Evolutionary conservation across 2,329 filamentous ascomycete genomes (phyloP).

Genomic region (Aspergillus hiratsukae): DNA sequence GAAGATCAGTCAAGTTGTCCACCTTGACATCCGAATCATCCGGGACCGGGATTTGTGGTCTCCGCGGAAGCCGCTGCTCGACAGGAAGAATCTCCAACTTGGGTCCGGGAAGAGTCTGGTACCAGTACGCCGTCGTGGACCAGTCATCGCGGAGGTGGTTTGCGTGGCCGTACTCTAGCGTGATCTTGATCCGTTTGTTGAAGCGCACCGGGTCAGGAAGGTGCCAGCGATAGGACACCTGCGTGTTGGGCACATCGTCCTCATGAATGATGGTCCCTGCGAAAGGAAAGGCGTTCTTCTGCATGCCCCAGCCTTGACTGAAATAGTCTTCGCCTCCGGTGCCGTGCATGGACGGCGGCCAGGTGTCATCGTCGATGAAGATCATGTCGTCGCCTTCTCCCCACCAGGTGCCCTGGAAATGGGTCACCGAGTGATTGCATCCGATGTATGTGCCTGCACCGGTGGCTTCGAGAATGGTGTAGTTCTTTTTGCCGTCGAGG

Average conservation of each 20-base stretch:
- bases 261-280: conserved; percentile 32
- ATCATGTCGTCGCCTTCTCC: conserved; percentile 36
- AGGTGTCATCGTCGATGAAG: conserved; percentile 34
- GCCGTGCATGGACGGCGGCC: conserved; percentile 33
- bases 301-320: conserved; percentile 34
- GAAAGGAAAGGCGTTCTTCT: conserved; percentile 33
- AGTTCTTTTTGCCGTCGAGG: conserved; percentile 23
- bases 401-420: conserved; percentile 35
- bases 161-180: conserved; percentile 24
- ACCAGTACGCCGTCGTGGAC: conserved; percentile 32
- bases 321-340: conserved; percentile 34
- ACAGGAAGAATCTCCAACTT: conserved; percentile 26
- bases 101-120: conserved; percentile 29
- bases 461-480: conserved; percentile 28
- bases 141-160: conserved; percentile 32
- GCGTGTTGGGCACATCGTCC: conserved; percentile 29
- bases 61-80: conserved; percentile 10
- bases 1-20: no score
- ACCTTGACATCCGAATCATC: no score
- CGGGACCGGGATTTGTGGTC: not conserved
- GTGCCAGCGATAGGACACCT: conserved; percentile 33
- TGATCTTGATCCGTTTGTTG: conserved; percentile 9
- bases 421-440: conserved; percentile 30
- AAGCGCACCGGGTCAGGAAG: conserved; percentile 31
- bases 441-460: conserved; percentile 30